Conservation (phyloP, 352 stramenopile genomes). For the Pythium biforme region DNA sequence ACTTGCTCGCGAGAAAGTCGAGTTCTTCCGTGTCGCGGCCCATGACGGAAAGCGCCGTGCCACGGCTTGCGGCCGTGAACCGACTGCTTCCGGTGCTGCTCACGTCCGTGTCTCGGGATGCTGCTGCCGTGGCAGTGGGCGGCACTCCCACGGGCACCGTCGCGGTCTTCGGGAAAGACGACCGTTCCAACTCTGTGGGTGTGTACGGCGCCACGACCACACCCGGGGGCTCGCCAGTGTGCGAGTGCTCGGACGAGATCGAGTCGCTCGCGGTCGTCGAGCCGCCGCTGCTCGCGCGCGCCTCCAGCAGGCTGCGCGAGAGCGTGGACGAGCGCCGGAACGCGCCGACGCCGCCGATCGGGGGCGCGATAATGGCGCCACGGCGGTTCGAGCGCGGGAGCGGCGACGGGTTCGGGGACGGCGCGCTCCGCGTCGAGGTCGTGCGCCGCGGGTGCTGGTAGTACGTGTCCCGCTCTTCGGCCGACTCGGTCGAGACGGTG, state of each 20-base stretch:
- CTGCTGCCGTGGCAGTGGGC: no score
- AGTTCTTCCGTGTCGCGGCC: slow-evolving; percentile 27
- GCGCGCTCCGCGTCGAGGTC: background rate
- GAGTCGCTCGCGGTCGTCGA: slow-evolving; percentile 27
- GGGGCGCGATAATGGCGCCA: slow-evolving; percentile 14
- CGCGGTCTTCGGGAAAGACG: no score
- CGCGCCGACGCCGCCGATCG: slow-evolving; percentile 5
- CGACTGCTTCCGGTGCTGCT: slow-evolving; percentile 4
- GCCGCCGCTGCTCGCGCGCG: slow-evolving; percentile 13
- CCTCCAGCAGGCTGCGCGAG: slow-evolving; percentile 21
- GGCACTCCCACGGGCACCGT: no score
- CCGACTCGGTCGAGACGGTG: background rate
- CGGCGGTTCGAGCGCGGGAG: slow-evolving; percentile 8
- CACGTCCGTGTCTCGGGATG: background rate
- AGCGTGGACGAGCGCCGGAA: slow-evolving; percentile 17
- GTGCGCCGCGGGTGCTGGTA: slow-evolving; percentile 19
- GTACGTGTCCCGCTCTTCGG: slow-evolving; percentile 9
- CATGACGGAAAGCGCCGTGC: slow-evolving; percentile 3
- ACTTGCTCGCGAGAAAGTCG: slow-evolving; percentile 24
- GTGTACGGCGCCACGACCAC: slow-evolving; percentile 1
- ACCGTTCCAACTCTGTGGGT: background rate
- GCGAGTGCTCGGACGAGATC: slow-evolving; percentile 25
- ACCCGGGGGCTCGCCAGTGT: background rate
- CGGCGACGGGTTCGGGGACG: slow-evolving; percentile 2
- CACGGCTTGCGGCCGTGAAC: background rate